Conservation (phyloP, 2,329 filamentous ascomycete genomes). For the Sporothrix luriei region DNA sequence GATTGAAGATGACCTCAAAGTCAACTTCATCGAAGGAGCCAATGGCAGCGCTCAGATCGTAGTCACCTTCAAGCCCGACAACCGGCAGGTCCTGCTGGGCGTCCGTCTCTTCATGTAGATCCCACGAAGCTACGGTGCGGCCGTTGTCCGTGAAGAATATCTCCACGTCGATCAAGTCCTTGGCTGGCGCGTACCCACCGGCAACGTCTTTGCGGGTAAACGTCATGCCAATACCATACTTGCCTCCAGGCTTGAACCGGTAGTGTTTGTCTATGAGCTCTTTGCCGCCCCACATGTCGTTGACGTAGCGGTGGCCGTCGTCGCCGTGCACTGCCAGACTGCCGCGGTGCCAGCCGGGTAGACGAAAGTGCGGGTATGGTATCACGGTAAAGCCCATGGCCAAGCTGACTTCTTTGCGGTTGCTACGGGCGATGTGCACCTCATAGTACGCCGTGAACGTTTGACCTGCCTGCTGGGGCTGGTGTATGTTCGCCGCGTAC, state of each 20-base stretch:
- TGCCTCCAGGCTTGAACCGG: slow-evolving; percentile 54
- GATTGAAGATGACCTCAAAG: slow-evolving; percentile 68
- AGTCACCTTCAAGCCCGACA: slow-evolving; percentile 67
- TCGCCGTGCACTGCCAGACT: slow-evolving; percentile 77
- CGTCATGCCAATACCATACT: slow-evolving; percentile 71
- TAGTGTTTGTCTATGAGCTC: slow-evolving; percentile 56
- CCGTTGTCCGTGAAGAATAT: slow-evolving; percentile 75
- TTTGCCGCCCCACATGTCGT: slow-evolving; percentile 72
- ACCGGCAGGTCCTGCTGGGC: slow-evolving; percentile 62
- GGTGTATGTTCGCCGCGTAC: slow-evolving; percentile 63
- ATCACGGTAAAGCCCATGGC: slow-evolving; percentile 71
- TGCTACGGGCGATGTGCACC: slow-evolving; percentile 46
- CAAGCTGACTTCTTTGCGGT: slow-evolving; percentile 51
- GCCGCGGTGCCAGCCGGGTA: slow-evolving; percentile 80
- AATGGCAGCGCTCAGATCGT: slow-evolving; percentile 71
- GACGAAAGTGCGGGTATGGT: slow-evolving; percentile 75
- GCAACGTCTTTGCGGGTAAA: slow-evolving; percentile 46
- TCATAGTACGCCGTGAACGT: slow-evolving; percentile 71
- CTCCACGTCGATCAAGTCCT: slow-evolving; percentile 52
- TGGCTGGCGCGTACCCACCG: neutral
- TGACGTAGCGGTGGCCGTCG: slow-evolving; percentile 75
- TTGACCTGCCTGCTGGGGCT: slow-evolving; percentile 47
- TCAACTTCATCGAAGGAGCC: slow-evolving; percentile 69
- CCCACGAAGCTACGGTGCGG: slow-evolving; percentile 62
- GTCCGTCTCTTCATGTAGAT: slow-evolving; percentile 75